Base-by-base conservation (phyloP, 1,284 basidiomycete genomes). In the Fomitopsis betulina region DNA sequence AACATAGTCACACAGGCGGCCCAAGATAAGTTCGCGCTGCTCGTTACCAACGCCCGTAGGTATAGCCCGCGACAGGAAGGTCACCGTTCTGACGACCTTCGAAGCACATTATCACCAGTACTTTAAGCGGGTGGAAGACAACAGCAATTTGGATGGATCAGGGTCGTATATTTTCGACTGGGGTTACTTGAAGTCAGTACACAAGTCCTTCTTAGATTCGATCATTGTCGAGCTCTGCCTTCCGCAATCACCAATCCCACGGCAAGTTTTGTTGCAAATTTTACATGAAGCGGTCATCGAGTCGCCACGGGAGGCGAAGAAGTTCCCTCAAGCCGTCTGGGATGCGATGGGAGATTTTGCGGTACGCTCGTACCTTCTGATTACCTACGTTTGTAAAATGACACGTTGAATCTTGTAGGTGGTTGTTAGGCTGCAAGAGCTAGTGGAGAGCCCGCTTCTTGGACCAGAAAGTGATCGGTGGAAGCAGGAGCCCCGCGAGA, bases 151-250 rank as follows among this genome's bases (percentile, higher is more conserved):
- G 8, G 72, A 77, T 15, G 77, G 81, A 54, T 75, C 71, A 8
- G 76, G 76, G 19, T 12, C 49, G 55, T 70, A 82, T 47, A 72
- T 78, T 6, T 92, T 92, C 68, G 84, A 91, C 63, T 85, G 80
- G 79, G 72, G 69, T 8, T 76, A 75, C 47, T 70, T 90, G 55
- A 82, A 83, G 62, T 74, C 77, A 27, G 82, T 85, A 39, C 83
- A 87, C 65, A 79, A 79, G 63, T 91, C 89, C 2, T 92, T 89
- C 73, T 69, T 91, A 45, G 90, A 91, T 68, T 89, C 87, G 1
- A 87, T 91, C 58, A 80, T 92, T 60, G 81, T 92, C 60, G 90
- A 92, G 67, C 71, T 92, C 2, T 88, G 85, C 66, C 84, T 92
- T 60, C 89, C 89, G 5, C 71, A 76, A 47, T 84, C 85, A 1